phyloP scores from a whole-genome alignment of 768 basidiomycete genomes.

The Tulasnella sp. region DNA sequence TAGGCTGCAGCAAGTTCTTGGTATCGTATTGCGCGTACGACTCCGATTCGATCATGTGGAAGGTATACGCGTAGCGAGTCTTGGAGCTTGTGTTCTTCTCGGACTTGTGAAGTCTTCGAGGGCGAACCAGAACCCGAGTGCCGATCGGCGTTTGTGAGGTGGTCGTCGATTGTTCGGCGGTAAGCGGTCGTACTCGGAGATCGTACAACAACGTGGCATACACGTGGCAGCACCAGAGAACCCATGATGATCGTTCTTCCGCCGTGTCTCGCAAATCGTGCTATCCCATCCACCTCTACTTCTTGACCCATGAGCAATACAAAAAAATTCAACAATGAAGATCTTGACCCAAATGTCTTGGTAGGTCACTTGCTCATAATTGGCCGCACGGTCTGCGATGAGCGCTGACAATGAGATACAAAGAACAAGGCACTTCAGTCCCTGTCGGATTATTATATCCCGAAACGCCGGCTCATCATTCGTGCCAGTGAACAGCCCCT shows the following conservation, averaged over 20 bases:
- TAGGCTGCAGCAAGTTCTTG: constrained; percentile 96
- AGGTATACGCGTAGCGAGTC: constrained; percentile 85
- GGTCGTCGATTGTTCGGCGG: too few relatives aligned
- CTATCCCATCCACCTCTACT: too few relatives aligned
- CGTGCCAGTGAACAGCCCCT: not conserved
- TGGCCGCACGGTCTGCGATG: not conserved
- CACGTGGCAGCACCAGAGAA: too few relatives aligned
- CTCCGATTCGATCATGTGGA: constrained; percentile 83
- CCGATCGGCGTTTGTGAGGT: too few relatives aligned
- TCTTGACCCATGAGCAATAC: too few relatives aligned
- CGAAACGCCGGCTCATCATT: not conserved
- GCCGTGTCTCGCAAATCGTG: too few relatives aligned
- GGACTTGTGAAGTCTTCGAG: constrained; percentile 91
- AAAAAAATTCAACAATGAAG: too few relatives aligned
- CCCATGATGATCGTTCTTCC: too few relatives aligned
- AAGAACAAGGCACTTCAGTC: not conserved
- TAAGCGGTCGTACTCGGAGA: too few relatives aligned
- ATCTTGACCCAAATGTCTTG: too few relatives aligned
- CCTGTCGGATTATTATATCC: not conserved
- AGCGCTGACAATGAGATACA: not conserved
- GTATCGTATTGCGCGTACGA: constrained; percentile 68
- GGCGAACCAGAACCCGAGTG: constrained; percentile 95
- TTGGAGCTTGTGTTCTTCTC: constrained; percentile 73
- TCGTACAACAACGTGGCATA: too few relatives aligned
- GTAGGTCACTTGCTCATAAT: too few relatives aligned